Percentiles rank a stretch among this genome's conserved stretches.
phyloP scores from a whole-genome alignment of 768 basidiomycete species.

The Termitomyces sp. region DNA sequence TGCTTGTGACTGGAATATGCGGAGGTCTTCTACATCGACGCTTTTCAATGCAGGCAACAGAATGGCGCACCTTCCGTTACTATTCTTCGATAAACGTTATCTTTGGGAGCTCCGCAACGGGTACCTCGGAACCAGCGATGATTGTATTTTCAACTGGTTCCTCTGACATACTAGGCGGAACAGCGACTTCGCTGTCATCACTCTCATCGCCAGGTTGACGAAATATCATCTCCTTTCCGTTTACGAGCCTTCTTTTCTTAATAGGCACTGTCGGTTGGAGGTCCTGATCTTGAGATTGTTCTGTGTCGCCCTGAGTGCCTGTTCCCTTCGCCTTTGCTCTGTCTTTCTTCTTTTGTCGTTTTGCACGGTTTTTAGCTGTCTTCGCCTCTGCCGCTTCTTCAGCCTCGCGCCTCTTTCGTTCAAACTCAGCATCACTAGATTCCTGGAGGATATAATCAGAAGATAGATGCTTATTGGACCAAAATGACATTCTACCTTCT shows the following conservation, averaged over 20 bases:
- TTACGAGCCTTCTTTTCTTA: conserved; percentile 80
- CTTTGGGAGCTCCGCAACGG: conserved; percentile 5
- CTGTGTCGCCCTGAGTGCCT: conserved; percentile 19
- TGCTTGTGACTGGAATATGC: not conserved
- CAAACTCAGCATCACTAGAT: conserved; percentile 65
- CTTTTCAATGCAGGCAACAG: not conserved
- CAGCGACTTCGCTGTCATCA: conserved; percentile 22
- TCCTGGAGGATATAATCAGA: conserved; percentile 44
- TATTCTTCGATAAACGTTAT: conserved; percentile 7
- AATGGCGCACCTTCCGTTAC: not conserved
- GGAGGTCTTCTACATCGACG: not conserved
- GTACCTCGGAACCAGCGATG: not conserved
- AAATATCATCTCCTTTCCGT: conserved; percentile 64
- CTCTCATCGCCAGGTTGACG: conserved; percentile 38
- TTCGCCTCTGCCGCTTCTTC: conserved; percentile 75
- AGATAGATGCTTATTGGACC: not conserved
- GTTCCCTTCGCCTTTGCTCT: conserved; percentile 42
- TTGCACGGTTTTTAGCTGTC: conserved; percentile 93
- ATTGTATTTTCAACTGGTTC: not conserved
- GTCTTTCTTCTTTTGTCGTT: conserved; percentile 89
- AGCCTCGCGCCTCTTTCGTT: conserved; percentile 62
- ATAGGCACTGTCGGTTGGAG: conserved; percentile 36
- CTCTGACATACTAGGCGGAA: not conserved
- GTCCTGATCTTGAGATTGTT: conserved; percentile 5
- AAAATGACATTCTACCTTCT: conserved; percentile 50